Evolutionary conservation across 2,329 filamentous ascomycete genomes (phyloP).

Genomic region (Phyllosticta paracitricarpa): DNA sequence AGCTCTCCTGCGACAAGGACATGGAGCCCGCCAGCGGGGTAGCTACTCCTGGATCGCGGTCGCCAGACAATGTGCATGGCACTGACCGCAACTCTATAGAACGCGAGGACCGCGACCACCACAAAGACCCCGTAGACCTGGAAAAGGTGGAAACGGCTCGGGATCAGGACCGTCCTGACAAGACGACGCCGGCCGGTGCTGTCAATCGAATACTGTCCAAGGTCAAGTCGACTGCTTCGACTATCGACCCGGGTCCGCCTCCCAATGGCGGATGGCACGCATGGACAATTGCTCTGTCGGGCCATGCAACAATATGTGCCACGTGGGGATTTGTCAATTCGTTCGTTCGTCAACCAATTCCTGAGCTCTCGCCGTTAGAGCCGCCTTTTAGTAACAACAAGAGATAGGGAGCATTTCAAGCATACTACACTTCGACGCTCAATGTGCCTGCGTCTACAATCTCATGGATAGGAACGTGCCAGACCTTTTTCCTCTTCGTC

Average conservation of each 20-base stretch:
- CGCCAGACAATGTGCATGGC: slow-evolving; percentile 2
- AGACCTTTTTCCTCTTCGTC: slow-evolving; percentile 42
- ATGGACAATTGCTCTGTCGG: slow-evolving; percentile 28
- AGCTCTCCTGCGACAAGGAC: slow-evolving; percentile 1
- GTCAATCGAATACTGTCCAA: slow-evolving; percentile 7
- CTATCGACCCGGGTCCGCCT: slow-evolving; percentile 26
- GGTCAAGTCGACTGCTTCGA: slow-evolving; percentile 17
- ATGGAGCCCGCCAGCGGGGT: slow-evolving; percentile 10
- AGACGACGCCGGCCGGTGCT: neutral
- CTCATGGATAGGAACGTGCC: slow-evolving; percentile 43
- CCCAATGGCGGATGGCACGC: slow-evolving; percentile 28
- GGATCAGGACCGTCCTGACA: neutral
- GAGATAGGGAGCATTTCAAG: slow-evolving; percentile 22
- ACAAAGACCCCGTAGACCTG: neutral
- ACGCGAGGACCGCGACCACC: neutral
- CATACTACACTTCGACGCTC: slow-evolving; percentile 23
- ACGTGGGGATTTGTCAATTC: slow-evolving; percentile 29
- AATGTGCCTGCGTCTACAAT: slow-evolving; percentile 32
- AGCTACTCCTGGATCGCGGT: slow-evolving; percentile 8
- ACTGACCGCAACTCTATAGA: slow-evolving; percentile 2
- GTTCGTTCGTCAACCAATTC: slow-evolving; percentile 15
- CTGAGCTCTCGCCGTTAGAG: neutral
- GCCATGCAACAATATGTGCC: slow-evolving; percentile 26
- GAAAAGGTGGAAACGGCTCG: slow-evolving; percentile 5
- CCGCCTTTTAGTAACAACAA: neutral